A percentile compares a stretch with the other conserved stretches of the same genome.
These are phyloP conservation scores for Wallacemonas sp. DNA, from an alignment of 208 protist species.

Conservation along the genomic window DNA sequence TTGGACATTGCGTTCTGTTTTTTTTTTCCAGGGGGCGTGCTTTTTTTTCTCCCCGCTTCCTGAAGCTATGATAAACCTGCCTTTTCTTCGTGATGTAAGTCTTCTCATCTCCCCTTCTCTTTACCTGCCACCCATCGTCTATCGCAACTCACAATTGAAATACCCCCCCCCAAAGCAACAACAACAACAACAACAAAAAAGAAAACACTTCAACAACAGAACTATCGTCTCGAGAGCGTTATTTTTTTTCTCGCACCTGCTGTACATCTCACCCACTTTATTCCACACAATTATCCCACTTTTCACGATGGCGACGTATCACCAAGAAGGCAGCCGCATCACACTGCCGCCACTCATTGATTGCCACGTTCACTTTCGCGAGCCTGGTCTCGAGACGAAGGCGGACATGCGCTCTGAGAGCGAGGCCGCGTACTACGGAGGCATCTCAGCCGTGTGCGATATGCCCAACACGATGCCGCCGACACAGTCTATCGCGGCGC, in stretches of 20 bases:
- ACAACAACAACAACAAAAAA: slow-evolving; percentile 7
- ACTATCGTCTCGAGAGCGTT: no score
- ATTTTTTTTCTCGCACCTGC: no score
- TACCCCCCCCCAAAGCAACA: slow-evolving; percentile 4
- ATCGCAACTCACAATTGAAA: no score
- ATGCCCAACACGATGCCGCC: slow-evolving; percentile 90
- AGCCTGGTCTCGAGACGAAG: slow-evolving; percentile 93
- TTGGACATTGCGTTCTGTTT: no score
- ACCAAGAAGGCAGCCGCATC: slow-evolving; percentile 21
- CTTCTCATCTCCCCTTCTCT: no score
- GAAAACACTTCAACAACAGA: no score
- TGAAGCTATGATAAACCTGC: no score
- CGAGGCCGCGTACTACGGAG: slow-evolving; percentile 90
- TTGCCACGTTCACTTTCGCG: slow-evolving; percentile 93
- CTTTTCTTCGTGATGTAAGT: no score
- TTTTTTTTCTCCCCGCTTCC: no score
- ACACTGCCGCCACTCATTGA: slow-evolving; percentile 89
- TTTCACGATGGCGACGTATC: slow-evolving; percentile 2
- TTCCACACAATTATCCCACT: background rate
- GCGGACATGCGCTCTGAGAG: slow-evolving; percentile 90
- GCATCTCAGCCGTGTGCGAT: slow-evolving; percentile 81
- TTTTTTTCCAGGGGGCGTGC: no score
- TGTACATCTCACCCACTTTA: background rate
- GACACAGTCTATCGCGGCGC: slow-evolving; percentile 63
- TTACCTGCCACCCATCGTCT: no score